A percentile compares a stretch with the other conserved stretches of the same genome.
These are phyloP conservation scores for Naganishia sp. DNA, from an alignment of 1,284 basidiomycete species.

Conservation along the genomic window DNA sequence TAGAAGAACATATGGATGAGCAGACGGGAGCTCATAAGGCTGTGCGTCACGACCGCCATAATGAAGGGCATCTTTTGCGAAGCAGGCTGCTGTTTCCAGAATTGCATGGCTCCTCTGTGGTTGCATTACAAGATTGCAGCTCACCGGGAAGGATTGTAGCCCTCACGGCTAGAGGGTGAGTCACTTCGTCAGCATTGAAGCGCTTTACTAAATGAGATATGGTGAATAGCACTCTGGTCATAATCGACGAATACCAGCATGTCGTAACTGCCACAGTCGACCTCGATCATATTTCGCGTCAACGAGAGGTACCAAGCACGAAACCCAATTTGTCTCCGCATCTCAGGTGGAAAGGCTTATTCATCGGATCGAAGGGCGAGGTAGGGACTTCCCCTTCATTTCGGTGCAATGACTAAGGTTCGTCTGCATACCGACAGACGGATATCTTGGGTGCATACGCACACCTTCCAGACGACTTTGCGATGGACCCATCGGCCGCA, in stretches of 20 bases:
- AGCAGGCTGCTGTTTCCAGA: conserved; percentile 13
- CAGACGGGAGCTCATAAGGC: background rate
- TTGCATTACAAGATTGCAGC: conserved; percentile 7
- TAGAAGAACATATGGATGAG: conserved; percentile 25
- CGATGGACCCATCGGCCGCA: conserved; percentile 1
- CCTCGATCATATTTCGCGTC: conserved; percentile 16
- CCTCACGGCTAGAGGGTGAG: conserved; percentile 22
- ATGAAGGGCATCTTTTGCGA: background rate
- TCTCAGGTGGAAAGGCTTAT: conserved; percentile 24
- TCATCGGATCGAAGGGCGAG: background rate
- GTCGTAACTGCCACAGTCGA: background rate
- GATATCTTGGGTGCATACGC: conserved; percentile 21
- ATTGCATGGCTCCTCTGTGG: background rate
- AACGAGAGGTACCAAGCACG: conserved; percentile 10
- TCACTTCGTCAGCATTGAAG: background rate
- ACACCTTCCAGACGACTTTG: conserved; percentile 18
- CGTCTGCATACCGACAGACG: background rate
- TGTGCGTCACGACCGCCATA: background rate
- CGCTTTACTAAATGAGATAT: background rate
- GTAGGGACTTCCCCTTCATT: background rate
- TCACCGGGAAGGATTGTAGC: conserved; percentile 13
- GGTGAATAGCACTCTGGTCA: background rate
- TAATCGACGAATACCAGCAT: conserved; percentile 19
- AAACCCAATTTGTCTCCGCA: conserved; percentile 22
- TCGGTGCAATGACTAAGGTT: background rate